These are phyloP conservation scores for Paraglomus brasilianum DNA, from an alignment of 192 early-diverging fungal genomes.

Conservation along the genomic window DNA sequence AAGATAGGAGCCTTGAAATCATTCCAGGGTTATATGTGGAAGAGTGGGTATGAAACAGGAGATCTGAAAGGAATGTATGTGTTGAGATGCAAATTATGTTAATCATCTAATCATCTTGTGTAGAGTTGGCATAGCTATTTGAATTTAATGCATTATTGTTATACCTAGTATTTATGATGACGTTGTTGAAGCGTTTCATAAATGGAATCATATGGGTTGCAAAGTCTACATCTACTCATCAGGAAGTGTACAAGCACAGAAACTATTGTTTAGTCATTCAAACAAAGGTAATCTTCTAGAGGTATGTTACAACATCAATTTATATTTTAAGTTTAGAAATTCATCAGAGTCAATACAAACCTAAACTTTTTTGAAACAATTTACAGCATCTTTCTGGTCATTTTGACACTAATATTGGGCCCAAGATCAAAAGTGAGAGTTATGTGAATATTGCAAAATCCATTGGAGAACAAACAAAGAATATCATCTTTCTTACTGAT, in stretches of 20 bases:
- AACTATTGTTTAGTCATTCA: constrained; percentile 84
- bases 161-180: constrained; percentile 76
- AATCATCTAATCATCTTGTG: not conserved
- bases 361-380: not conserved
- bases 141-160: not conserved
- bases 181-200: constrained; percentile 73
- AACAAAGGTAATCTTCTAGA: constrained; percentile 74
- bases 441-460: constrained; percentile 75
- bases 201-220: constrained; percentile 61
- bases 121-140: not conserved
- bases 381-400: constrained; percentile 74
- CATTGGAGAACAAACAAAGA: constrained; percentile 52
- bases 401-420: constrained; percentile 91
- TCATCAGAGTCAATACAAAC: too few relatives aligned
- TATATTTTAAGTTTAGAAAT: not conserved
- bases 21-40: constrained; percentile 98
- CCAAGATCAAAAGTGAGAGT: constrained; percentile 65
- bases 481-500: constrained; percentile 89
- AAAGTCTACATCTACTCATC: constrained; percentile 95
- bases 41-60: constrained; percentile 75
- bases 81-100: not conserved
- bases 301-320: constrained; percentile 35
- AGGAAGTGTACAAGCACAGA: constrained; percentile 91
- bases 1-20: constrained; percentile 89
- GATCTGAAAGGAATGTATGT: constrained; percentile 75